phyloP scores from a whole-genome alignment of 1,284 basidiomycete species.

The Tranzscheliella williamsii region DNA sequence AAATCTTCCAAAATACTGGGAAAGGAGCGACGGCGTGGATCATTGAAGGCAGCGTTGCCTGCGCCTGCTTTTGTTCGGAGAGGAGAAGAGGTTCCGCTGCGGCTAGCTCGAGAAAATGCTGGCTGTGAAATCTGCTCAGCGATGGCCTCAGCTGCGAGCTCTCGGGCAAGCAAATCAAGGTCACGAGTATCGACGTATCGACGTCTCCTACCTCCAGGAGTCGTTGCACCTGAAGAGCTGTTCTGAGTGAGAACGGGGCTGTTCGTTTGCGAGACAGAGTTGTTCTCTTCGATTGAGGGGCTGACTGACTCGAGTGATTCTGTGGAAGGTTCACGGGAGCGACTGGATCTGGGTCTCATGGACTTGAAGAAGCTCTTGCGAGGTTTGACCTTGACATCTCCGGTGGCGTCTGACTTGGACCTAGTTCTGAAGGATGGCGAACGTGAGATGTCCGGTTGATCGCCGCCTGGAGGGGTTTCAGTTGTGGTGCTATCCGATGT shows the following conservation, averaged over 20 bases:
- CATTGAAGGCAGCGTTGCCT: constrained; percentile 6
- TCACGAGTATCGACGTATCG: constrained; percentile 46
- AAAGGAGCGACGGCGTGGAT: constrained; percentile 35
- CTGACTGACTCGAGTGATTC: background rate
- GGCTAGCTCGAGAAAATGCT: constrained; percentile 29
- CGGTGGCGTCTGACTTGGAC: constrained; percentile 36
- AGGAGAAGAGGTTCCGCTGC: constrained; percentile 33
- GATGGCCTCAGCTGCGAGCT: constrained; percentile 48
- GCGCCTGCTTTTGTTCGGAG: constrained; percentile 17
- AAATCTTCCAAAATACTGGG: constrained; percentile 34
- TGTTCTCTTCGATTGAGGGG: no score
- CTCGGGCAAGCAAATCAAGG: constrained; percentile 43
- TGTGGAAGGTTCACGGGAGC: constrained; percentile 1
- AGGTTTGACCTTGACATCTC: constrained; percentile 11
- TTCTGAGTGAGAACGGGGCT: constrained; percentile 3
- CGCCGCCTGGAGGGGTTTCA: no score
- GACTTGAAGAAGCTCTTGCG: constrained; percentile 33
- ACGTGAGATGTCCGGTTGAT: no score
- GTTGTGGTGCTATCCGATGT: no score
- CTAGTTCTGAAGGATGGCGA: constrained; percentile 23
- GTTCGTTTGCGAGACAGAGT: constrained; percentile 6
- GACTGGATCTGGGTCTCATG: background rate
- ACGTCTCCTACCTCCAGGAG: constrained; percentile 25
- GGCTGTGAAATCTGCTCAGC: constrained; percentile 28
- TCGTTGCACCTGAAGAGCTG: constrained; percentile 14